Base-by-base conservation (phyloP, 2,329 filamentous ascomycete species). In the Stachybotrys elegans region DNA sequence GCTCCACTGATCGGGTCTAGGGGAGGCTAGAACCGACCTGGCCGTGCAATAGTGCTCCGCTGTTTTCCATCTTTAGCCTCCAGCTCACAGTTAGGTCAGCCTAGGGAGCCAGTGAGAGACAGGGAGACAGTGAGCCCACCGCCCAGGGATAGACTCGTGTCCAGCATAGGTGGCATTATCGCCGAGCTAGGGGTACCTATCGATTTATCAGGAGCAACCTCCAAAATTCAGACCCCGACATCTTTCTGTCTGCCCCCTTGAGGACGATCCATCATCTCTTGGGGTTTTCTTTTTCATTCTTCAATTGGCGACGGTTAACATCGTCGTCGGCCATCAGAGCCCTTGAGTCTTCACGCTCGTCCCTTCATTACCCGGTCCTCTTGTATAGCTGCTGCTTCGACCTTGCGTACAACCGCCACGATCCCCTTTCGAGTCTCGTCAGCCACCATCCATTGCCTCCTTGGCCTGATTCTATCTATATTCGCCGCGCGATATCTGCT, bases 321-420 rank as follows among this genome's bases (percentile, higher is more conserved):
- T 46, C 40, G 52, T 50, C 48, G 44, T 51, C 44, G 51, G 51
- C 49, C 41, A 53, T n/a, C 52, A 23, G 34, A 16, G 50, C 47
- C 17, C 46, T 44, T 60, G 61, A 64, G 60, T 64, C 50, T 52
- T 44, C 53, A 51, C 61, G 54, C 63, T 66, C 63, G 62, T 66
- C 63, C 63, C 48, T 51, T 65, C 60, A 57, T 62, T 51, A 57
- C 52, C 53, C 40, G 42, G 46, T 51, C 52, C 51, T 48, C 48
- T 37, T 46, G 47, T 48, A 45, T 36, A 25, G 39, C 40, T 41
- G n/a, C n/a, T 43, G 34, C 31, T 43, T 39, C 8, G 19, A 40
- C n/a, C n/a, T n/a, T n/a, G n/a, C n/a, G n/a, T n/a, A n/a, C n/a
- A n/a, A n/a, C n/a, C n/a, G n/a, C n/a, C n/a, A n/a, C 32, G 39